A percentile compares a stretch with the other conserved stretches of the same genome.
Conservation (phyloP, 176 grass and related monocot species). For the Zea luxurians region DNA sequence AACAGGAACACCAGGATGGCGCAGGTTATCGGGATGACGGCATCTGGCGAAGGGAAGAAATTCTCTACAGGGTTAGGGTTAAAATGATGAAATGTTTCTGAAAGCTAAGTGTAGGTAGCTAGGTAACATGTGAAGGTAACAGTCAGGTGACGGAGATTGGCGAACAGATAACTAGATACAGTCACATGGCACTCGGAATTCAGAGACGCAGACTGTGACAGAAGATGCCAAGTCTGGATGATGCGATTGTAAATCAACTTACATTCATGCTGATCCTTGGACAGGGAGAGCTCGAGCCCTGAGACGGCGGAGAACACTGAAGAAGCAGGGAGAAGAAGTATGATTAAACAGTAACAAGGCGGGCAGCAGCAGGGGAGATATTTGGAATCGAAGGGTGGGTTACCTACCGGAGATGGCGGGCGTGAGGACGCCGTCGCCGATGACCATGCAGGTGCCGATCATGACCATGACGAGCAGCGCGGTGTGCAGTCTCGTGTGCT, state of each 20-base stretch:
- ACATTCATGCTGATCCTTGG: constrained; percentile 87
- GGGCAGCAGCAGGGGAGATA: no score
- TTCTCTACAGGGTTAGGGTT: not conserved
- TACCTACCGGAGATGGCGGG: constrained; percentile 73
- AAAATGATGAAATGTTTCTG: not conserved
- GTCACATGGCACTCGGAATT: constrained; percentile 11
- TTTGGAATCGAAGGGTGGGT: no score
- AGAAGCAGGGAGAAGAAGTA: constrained; percentile 8
- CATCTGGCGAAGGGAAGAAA: constrained; percentile 48
- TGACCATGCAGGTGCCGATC: constrained; percentile 96
- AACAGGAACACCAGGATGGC: constrained; percentile 77
- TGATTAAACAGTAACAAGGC: no score
- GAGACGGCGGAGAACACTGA: constrained; percentile 97
- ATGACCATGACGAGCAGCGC: constrained; percentile 86
- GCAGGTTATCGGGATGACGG: constrained; percentile 82
- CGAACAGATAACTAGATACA: not conserved
- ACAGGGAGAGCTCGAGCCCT: constrained; percentile 88
- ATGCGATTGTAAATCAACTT: constrained; percentile 24
- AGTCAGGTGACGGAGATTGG: not conserved
- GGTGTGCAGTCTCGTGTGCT: constrained; percentile 59
- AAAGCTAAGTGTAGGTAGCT: not conserved
- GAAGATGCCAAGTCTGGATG: not conserved
- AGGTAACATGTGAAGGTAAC: constrained; percentile 6
- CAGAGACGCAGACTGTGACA: not conserved
- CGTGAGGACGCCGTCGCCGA: constrained; percentile 94